Evolutionary conservation across 1,284 basidiomycete genomes (phyloP), one percentile per base, ranked within the genome.

Genomic region (Tilletia horrida): DNA sequence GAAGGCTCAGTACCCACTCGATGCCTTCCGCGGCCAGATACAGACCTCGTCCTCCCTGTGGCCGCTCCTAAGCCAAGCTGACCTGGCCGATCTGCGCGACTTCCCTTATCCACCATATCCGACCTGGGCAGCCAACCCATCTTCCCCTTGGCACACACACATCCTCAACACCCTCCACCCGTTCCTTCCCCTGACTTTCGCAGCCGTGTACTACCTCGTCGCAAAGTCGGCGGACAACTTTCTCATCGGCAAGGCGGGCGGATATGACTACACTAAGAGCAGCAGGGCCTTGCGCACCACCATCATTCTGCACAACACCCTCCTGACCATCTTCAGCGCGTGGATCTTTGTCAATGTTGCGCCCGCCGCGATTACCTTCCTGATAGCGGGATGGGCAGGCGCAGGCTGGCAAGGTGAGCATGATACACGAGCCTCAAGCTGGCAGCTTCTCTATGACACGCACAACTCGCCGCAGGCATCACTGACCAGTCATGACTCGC

Each of bases 251-350:
- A 62, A 43, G 29, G 35, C 18, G 8, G 59, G 59, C 14, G 74
- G 66, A 64, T 65, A 59, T 18, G 76, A 78, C 55, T 69, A 43
- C 55, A 76, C 73, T 31, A 72, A 73, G 62, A 70, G 69, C 35
- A 47, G 63, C 1, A 63, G 18, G 31, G 13, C 66, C 1, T 67
- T 77, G 3, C 68, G 75, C 40, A 66, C 50, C 52, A 25, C 69
- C 45, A 68, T 79, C 61, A 50, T 75, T n/a, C n/a, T 68, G 11
- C 77, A 79, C 70, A 78, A 78, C 63, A 72, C 74, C 2, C 55
- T 52, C 1, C 71, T 79, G 4, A 74, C 76, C 18, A 29, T 76
- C 42, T 79, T 77, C 66, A 71, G 69, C 43, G 73, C 67, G 8
- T 73, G 71, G 70, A 78, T 76, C 0, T 79, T 71, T 52, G 64